phyloP scores from a whole-genome alignment of 495 filamentous ascomycete species.

The Penicillium parvum region DNA sequence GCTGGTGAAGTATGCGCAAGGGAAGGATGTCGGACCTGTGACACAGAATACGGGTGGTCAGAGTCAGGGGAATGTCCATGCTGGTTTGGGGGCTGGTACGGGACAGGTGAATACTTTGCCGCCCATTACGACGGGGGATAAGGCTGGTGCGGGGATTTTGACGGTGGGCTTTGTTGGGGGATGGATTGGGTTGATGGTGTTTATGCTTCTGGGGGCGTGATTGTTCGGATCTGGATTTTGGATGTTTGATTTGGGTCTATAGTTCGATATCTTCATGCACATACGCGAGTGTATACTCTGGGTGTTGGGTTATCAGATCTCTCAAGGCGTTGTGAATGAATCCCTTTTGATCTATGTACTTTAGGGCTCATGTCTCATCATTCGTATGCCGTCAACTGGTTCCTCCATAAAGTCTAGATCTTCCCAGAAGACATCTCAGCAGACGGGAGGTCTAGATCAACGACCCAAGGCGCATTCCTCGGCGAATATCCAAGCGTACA shows the following conservation, averaged over 20 bases:
- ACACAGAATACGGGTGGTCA: slow-evolving; percentile 15
- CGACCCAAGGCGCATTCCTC: slow-evolving; percentile 56
- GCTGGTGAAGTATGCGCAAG: slow-evolving; percentile 20
- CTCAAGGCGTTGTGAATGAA: no score
- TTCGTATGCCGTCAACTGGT: no score
- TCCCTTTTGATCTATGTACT: no score
- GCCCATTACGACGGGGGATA: slow-evolving; percentile 11
- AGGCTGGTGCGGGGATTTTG: slow-evolving; percentile 15
- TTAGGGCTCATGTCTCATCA: no score
- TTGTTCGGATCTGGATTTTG: background rate
- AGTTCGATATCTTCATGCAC: no score
- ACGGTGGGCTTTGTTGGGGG: slow-evolving; percentile 49
- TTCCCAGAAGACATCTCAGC: background rate
- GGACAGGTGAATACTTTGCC: background rate
- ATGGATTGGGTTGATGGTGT: slow-evolving; percentile 40
- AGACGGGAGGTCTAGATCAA: slow-evolving; percentile 56
- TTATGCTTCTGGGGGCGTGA: slow-evolving; percentile 1
- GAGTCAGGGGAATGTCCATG: slow-evolving; percentile 19
- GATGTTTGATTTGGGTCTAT: no score
- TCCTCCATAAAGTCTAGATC: no score
- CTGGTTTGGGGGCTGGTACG: slow-evolving; percentile 1
- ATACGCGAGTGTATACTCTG: no score
- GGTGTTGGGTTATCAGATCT: no score
- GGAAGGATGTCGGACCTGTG: slow-evolving; percentile 7
- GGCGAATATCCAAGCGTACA: slow-evolving; percentile 47